Evolutionary conservation across 192 early-diverging fungal species (phyloP), one percentile per base, ranked within the genome.

Genomic region (Linnemannia zychae): DNA sequence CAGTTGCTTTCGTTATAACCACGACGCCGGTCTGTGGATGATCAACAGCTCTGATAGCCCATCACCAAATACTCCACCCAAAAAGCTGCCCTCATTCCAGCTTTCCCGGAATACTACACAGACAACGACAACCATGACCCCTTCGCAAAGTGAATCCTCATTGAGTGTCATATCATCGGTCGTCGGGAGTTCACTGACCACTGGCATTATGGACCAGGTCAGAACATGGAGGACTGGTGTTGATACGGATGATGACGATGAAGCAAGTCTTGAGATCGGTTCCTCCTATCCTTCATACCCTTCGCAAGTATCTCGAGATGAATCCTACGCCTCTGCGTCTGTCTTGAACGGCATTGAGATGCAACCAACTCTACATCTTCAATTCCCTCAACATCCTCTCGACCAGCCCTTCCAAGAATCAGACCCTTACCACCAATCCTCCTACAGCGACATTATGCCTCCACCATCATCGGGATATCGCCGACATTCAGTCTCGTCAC

Each of bases 191-290:
- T 85, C 83, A 4, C 60, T 85, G 24, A 85, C 83, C 5, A 72
- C 83, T 16, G 83, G 83, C 3, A 85, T 85, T 48, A 85, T 85
- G 83, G 83, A 85, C 60, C 83, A 85, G 17, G 83, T 85, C 72
- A 85, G 78, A 60, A 85, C 83, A 16, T 85, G 83, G 83, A 74
- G 83, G 60, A 79, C 83, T 22, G 83, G 83, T 34, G 77, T 33
- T 7, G 83, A 85, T 37, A 85, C 77, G 1, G 83, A 85, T 44
- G 83, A 85, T 53, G 83, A 85, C 50, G 83, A 85, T 22, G 83
- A 79, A 38, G 83, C 83, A 1, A 85, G 83, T 48, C 67, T 85
- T 6, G 83, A 85, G 74, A 79, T 85, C 4, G 76, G 79, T 57
- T 63, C 57, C 31, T 85, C 83, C 28, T 79, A 85, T 53, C 83